These are phyloP conservation scores for Pleurotus tuoliensis DNA, from an alignment of 768 basidiomycete species.

Conservation along the genomic window DNA sequence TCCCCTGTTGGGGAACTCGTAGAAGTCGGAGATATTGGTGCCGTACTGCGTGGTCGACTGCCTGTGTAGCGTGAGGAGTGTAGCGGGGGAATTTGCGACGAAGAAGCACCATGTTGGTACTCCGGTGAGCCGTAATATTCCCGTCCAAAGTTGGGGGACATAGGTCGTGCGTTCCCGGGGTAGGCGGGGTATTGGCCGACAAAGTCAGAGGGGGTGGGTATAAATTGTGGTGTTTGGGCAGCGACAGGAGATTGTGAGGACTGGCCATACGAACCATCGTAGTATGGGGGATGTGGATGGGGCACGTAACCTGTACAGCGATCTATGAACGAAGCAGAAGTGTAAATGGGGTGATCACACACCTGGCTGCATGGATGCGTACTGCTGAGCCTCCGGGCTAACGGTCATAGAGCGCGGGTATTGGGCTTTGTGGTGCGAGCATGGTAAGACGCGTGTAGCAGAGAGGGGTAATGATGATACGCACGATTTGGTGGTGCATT, in stretches of 20 bases:
- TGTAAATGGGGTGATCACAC: neutral
- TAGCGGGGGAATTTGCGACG: neutral
- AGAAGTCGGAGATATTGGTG: slow-evolving; percentile 29
- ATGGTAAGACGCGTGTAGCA: neutral
- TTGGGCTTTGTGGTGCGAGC: slow-evolving; percentile 20
- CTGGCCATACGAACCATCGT: slow-evolving; percentile 12
- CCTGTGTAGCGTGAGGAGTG: slow-evolving; percentile 16
- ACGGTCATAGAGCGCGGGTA: slow-evolving; percentile 21
- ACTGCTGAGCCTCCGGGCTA: slow-evolving; percentile 7
- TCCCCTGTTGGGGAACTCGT: slow-evolving; percentile 46
- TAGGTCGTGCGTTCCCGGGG: slow-evolving; percentile 16
- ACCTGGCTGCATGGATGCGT: neutral
- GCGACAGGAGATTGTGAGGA: slow-evolving; percentile 13
- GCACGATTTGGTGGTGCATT: slow-evolving; percentile 7
- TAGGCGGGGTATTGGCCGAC: slow-evolving; percentile 25
- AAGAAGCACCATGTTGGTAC: neutral
- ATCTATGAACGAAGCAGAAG: neutral
- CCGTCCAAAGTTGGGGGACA: slow-evolving; percentile 13
- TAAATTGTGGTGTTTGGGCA: slow-evolving; percentile 29
- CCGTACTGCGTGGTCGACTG: slow-evolving; percentile 36
- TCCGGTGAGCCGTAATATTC: neutral
- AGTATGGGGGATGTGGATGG: slow-evolving; percentile 10
- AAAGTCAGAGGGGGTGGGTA: slow-evolving; percentile 46
- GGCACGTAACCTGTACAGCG: slow-evolving; percentile 22
- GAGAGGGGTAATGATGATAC: neutral